These are phyloP conservation scores for Fomitopsis pinicola DNA, from an alignment of 1,284 basidiomycete genomes.

Conservation along the genomic window DNA sequence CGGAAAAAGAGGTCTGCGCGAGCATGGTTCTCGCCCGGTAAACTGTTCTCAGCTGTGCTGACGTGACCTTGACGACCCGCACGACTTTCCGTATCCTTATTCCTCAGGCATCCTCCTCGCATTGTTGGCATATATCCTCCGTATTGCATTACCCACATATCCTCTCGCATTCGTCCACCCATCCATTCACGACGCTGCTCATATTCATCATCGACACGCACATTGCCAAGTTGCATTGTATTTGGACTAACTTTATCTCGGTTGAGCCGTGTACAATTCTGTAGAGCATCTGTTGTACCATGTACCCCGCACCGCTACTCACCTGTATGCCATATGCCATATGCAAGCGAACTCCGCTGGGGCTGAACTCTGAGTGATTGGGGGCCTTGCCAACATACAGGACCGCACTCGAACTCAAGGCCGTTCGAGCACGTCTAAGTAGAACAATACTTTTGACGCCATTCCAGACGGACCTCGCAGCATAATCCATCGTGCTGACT, in stretches of 20 bases:
- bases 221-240: slow-evolving; percentile 2
- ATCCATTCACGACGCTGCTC: slow-evolving; percentile 13
- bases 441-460: neutral
- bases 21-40: slow-evolving; percentile 55
- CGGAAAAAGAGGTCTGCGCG: slow-evolving; percentile 46
- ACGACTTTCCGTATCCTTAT: slow-evolving; percentile 16
- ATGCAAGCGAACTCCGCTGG: slow-evolving; percentile 5
- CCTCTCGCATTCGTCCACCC: slow-evolving; percentile 9
- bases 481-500: neutral
- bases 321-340: slow-evolving; percentile 15
- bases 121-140: slow-evolving; percentile 6
- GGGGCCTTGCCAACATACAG: no score
- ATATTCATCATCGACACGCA: slow-evolving; percentile 1
- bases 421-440: neutral
- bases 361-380: neutral
- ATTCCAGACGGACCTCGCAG: no score
- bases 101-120: slow-evolving; percentile 11
- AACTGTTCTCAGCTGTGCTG: slow-evolving; percentile 44
- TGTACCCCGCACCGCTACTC: neutral
- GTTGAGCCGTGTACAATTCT: slow-evolving; percentile 26
- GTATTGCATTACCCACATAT: slow-evolving; percentile 9
- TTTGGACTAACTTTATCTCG: slow-evolving; percentile 31
- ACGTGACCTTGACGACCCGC: slow-evolving; percentile 27
- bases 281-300: slow-evolving; percentile 10
- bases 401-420: no score